Conservation (phyloP, 257 asterid genomes). For the Primulina tabacum region DNA sequence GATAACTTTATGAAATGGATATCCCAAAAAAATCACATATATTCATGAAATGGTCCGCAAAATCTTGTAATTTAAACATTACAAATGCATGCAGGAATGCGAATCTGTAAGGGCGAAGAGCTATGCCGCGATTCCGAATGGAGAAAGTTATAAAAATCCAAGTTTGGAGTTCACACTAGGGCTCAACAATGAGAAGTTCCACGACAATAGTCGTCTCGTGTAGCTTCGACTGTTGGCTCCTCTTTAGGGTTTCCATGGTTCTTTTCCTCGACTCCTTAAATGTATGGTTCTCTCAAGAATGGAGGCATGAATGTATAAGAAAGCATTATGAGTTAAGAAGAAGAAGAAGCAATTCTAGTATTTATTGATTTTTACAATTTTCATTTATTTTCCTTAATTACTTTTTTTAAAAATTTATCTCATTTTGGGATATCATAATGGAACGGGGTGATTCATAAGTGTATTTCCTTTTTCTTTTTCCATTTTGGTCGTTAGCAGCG, state of each 20-base stretch:
- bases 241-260: not conserved
- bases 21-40: too few relatives aligned
- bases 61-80: not conserved
- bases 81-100: slow-evolving; percentile 42
- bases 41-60: too few relatives aligned
- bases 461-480: not conserved
- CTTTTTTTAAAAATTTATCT: not conserved
- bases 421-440: not conserved
- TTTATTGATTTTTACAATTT: not conserved
- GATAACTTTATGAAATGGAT: not conserved
- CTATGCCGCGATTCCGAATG: slow-evolving; percentile 21
- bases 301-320: slow-evolving; percentile 9
- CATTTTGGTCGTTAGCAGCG: not conserved
- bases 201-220: not conserved
- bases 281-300: slow-evolving; percentile 3
- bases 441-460: not conserved
- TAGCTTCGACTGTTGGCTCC: not conserved
- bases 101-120: slow-evolving; percentile 32
- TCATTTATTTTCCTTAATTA: too few relatives aligned
- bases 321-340: slow-evolving; percentile 5
- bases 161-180: slow-evolving; percentile 44
- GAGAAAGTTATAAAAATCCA: slow-evolving; percentile 34
- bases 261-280: not conserved
- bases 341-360: not conserved
- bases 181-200: slow-evolving; percentile 30